Percentiles rank a stretch among this genome's conserved stretches.
phyloP scores from a whole-genome alignment of 805 yeast species.

The Ogataea populi-albae region DNA sequence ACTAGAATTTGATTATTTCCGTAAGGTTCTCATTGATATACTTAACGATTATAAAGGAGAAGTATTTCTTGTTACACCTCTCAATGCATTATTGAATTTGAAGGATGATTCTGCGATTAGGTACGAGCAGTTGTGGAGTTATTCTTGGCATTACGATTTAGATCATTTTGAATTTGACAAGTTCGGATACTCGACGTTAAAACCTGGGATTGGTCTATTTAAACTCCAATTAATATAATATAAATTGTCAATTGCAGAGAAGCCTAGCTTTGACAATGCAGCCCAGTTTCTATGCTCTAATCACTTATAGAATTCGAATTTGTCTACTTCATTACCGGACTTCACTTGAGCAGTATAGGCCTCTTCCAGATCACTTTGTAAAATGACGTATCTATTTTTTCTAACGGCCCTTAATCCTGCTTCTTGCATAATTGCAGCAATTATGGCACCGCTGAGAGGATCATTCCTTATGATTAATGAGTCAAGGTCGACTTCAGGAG shows the following conservation, averaged over 20 bases:
- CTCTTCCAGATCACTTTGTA: slow-evolving; percentile 95
- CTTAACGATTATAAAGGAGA: not conserved
- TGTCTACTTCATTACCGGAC: slow-evolving; percentile 91
- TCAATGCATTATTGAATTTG: slow-evolving; percentile 25
- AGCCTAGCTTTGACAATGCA: slow-evolving; percentile 1
- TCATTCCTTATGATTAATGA: slow-evolving; percentile 93
- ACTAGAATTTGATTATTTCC: slow-evolving; percentile 30
- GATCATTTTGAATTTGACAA: slow-evolving; percentile 66
- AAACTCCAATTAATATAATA: slow-evolving; percentile 15
- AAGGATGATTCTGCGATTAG: slow-evolving; percentile 7
- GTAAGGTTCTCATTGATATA: slow-evolving; percentile 6
- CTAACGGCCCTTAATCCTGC: slow-evolving; percentile 99
- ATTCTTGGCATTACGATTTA: slow-evolving; percentile 57
- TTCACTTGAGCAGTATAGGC: slow-evolving; percentile 97
- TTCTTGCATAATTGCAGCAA: slow-evolving; percentile 99
- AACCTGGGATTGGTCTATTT: slow-evolving; percentile 66
- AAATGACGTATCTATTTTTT: slow-evolving; percentile 93
- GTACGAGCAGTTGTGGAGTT: slow-evolving; percentile 32
- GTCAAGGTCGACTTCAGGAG: slow-evolving; percentile 97
- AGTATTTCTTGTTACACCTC: slow-evolving; percentile 28
- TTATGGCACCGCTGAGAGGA: slow-evolving; percentile 94
- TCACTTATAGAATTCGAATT: slow-evolving; percentile 94
- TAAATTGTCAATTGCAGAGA: slow-evolving; percentile 5
- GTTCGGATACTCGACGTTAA: slow-evolving; percentile 38
- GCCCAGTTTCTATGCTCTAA: too few relatives aligned